These are phyloP conservation scores for Athelia sp. DNA, from an alignment of 1,284 basidiomycete genomes.

Conservation along the genomic window DNA sequence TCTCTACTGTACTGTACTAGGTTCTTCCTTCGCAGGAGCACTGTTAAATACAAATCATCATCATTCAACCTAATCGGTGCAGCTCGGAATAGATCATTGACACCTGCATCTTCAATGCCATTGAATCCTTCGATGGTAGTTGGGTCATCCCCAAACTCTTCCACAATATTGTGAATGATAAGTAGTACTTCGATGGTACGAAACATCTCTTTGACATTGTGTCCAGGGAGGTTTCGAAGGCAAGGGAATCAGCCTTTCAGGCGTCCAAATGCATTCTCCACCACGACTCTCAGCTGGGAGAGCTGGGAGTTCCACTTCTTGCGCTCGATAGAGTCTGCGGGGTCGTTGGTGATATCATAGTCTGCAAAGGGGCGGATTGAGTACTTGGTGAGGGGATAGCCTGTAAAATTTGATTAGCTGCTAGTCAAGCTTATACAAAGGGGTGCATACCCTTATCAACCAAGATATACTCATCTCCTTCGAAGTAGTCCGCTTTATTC, in stretches of 20 bases:
- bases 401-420: constrained; percentile 4
- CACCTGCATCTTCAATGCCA: constrained; percentile 6
- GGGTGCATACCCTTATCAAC: constrained; percentile 8
- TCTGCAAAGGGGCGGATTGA: constrained; percentile 14
- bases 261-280: constrained; percentile 17
- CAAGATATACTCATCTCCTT: constrained; percentile 10
- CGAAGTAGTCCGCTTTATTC: constrained; percentile 9
- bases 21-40: too few species aligned
- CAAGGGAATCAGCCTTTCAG: constrained; percentile 17
- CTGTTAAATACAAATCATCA: too few species aligned
- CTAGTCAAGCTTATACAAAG: background rate
- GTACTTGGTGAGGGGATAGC: constrained; percentile 14
- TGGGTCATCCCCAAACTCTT: constrained; percentile 10
- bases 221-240: constrained; percentile 11
- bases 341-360: constrained; percentile 8
- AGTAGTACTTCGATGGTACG: constrained; percentile 12
- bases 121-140: constrained; percentile 9
- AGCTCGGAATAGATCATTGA: background rate
- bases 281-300: constrained; percentile 10
- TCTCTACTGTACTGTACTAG: too few species aligned
- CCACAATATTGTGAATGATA: constrained; percentile 16
- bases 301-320: constrained; percentile 11
- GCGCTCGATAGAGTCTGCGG: constrained; percentile 5
- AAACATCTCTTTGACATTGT: constrained; percentile 10
- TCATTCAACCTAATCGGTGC: too few species aligned